Evolutionary conservation across 352 stramenopile genomes (phyloP).

Genomic region (Phytophthora litchii): DNA sequence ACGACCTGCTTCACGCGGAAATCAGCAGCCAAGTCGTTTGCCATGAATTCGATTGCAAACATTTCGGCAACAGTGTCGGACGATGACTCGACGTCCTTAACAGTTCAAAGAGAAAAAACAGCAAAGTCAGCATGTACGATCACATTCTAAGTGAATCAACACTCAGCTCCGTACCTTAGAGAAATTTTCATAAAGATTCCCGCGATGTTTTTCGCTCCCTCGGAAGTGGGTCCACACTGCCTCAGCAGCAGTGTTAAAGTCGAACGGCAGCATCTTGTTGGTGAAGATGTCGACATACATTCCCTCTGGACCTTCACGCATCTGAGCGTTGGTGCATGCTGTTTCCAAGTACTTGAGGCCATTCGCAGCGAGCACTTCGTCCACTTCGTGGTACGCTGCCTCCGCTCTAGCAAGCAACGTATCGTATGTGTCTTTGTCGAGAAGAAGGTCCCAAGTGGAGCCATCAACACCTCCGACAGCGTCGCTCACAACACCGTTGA

Average conservation of each 20-base stretch:
- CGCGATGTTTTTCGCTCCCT: conserved; percentile 49
- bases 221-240: conserved; percentile 55
- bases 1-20: conserved; percentile 46
- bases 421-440: conserved; percentile 46
- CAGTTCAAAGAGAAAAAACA: neutral
- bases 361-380: conserved; percentile 44
- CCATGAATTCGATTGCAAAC: conserved; percentile 42
- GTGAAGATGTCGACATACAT: conserved; percentile 53
- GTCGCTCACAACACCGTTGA: conserved; percentile 33
- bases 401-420: conserved; percentile 37
- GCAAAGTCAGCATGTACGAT: conserved; percentile 5
- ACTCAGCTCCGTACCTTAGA: conserved; percentile 42
- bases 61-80: conserved; percentile 43
- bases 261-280: conserved; percentile 57
- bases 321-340: conserved; percentile 38
- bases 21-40: conserved; percentile 38
- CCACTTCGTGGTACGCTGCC: conserved; percentile 40
- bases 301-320: conserved; percentile 40
- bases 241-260: conserved; percentile 41
- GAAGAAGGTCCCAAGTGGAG: conserved; percentile 36
- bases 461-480: conserved; percentile 13
- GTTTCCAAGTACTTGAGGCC: conserved; percentile 43
- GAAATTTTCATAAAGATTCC: conserved; percentile 48
- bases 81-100: conserved; percentile 42
- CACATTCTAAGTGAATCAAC: neutral